These are phyloP conservation scores for Verticillium klebahnii DNA, from an alignment of 2,329 filamentous ascomycete genomes.

Conservation along the genomic window DNA sequence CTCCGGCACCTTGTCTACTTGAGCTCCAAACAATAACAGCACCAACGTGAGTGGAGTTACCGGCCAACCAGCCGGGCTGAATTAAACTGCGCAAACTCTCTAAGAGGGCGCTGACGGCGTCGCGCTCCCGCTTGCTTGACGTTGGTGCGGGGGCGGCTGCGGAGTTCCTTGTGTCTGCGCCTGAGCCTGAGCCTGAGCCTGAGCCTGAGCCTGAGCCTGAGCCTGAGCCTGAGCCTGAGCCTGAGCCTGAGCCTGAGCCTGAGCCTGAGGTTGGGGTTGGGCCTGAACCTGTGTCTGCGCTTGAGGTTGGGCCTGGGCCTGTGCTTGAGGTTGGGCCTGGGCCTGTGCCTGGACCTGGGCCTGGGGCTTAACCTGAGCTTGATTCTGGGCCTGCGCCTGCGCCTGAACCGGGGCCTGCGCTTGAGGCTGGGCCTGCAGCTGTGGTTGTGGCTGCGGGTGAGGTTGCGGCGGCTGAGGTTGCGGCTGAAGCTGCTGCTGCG, in stretches of 20 bases:
- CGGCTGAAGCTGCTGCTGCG: constrained; percentile 18
- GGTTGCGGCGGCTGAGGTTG: constrained; percentile 19
- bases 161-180: constrained; percentile 6
- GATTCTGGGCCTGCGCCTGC: constrained; percentile 4
- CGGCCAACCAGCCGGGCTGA: neutral
- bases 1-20: neutral
- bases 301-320: constrained; percentile 9
- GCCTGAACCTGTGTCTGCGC: constrained; percentile 19
- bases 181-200: constrained; percentile 12
- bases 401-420: constrained; percentile 19
- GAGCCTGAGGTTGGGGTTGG: constrained; percentile 11
- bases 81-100: constrained; percentile 27
- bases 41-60: constrained; percentile 2
- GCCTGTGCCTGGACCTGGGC: constrained; percentile 19
- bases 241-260: constrained; percentile 5
- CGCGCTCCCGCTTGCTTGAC: constrained; percentile 34
- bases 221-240: neutral
- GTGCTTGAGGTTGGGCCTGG: constrained; percentile 10
- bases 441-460: constrained; percentile 14
- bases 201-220: constrained; percentile 7
- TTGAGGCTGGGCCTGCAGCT: constrained; percentile 12
- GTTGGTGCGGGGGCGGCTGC: constrained; percentile 17
- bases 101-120: constrained; percentile 41
- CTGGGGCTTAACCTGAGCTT: neutral
- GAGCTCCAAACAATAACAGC: neutral